Evolutionary conservation across 495 filamentous ascomycete species (phyloP), one percentile per base, ranked within the genome.

Genomic region (Xylaria palmicola): DNA sequence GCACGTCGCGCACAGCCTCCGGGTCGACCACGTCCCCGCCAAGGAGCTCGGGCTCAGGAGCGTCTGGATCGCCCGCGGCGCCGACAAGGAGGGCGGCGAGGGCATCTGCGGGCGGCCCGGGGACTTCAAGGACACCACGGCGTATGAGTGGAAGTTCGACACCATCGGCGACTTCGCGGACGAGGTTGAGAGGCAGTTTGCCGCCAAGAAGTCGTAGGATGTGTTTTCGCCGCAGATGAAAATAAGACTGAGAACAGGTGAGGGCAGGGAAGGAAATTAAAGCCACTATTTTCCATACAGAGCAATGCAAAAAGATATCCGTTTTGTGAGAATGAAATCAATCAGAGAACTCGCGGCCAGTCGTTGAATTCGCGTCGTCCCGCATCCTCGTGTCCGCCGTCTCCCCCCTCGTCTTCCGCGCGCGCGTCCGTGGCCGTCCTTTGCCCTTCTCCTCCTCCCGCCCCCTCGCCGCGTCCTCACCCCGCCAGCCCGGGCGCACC

Each of bases 111-210:
- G 78, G 1, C 65, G 75, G 44, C 66, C 72, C 47, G 65, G 73
- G 48, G 64, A 66, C 62, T 65, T 77, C 60, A 64, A 67, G 65
- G 77, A 64, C 20, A 76, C 77, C 55, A 73, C 83, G 5, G 69
- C 59, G 45, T 79, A 75, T 59, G 76, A 67, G 36, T 77, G 71
- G 69, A 60, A 65, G 65, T 92, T 90, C 70, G 77, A 81, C 54
- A 89, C 78, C 4, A 64, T 95, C 62, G 87, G 81, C 13, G 86
- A 90, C 56, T 85, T 93, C 80, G 90, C 88, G 17, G 84, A 85
- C 62, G 84, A 85, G 50, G 84, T 91, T 27, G 86, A 88, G 62
- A 66, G 72, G 40, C 74, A 79, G 67, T 77, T 79, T 71, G 65
- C 65, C 52, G 62, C 43, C 22, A 70, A 68, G 60, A 68, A 68